Evolutionary conservation across 805 yeast genomes (phyloP), one percentile per base, ranked within the genome.

Genomic region (Trichomonascus vanleenenianus): DNA sequence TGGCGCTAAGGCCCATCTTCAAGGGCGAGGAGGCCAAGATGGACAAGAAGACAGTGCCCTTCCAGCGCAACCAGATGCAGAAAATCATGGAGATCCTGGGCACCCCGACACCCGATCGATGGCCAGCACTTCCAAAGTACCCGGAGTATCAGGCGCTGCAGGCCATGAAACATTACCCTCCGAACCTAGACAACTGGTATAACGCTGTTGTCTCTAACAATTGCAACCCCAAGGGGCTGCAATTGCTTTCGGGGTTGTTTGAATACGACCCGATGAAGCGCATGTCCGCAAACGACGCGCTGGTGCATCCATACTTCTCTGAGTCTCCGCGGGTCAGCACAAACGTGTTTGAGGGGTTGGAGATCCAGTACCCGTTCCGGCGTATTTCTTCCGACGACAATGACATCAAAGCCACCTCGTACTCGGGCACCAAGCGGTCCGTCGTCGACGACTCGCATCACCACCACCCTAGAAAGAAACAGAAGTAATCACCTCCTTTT

Each of bases 21-120:
- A 93, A 93, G 62, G 98, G 98, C 44, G 98, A 93, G 64, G 99
- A 93, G 60, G 93, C 95, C 11, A 91, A 91, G 56, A 84, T 91
- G 75, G 97, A 89, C 61, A 91, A 88, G 59, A 89, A 91, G 59
- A 83, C 80, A 46, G 89, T 91, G 3, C 97, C 97, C 2, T 93
- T 93, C 64, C 98, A 93, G 63, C 80, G 83, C 47, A 89, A 85
- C 60, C 99, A 93, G 66, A 74, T 91, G 60, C 83, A 85, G 56
- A 88, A 87, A 60, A 89, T 93, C 19, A 70, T 93, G 22, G 97
- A 93, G 62, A 82, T 93, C n/a, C 65, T 93, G 50, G 99, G 99
- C 0, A 79, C 95, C 0, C 99, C 99, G 0, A 76, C 76, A 3
- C 58, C 57, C 19, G 75, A 79, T n/a, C 73, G 69, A 40, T 93